These are phyloP conservation scores for Rosa rugosa DNA, from an alignment of 306 rosid genomes.

Conservation along the genomic window DNA sequence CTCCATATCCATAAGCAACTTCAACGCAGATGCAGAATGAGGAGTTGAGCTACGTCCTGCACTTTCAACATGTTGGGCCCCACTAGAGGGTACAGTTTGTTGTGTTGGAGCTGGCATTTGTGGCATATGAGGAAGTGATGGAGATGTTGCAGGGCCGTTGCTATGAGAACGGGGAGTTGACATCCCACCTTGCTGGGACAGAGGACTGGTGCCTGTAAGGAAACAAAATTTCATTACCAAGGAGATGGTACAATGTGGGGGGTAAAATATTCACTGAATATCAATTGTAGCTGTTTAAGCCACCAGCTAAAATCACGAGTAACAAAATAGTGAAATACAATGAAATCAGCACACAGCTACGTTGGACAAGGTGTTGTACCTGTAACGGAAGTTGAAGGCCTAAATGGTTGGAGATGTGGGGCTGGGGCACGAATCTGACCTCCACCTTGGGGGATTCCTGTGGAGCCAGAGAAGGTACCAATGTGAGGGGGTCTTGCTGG, in stretches of 20 bases:
- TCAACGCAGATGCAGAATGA: slow-evolving; percentile 29
- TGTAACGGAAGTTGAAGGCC: slow-evolving; percentile 40
- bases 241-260: background rate
- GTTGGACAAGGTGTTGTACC: background rate
- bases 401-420: slow-evolving; percentile 67
- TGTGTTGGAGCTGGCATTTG: slow-evolving; percentile 21
- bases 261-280: background rate
- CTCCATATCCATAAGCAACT: slow-evolving; percentile 29
- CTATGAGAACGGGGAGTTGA: slow-evolving; percentile 39
- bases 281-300: background rate
- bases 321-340: background rate
- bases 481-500: slow-evolving; percentile 43
- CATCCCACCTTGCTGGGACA: slow-evolving; percentile 29
- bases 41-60: slow-evolving; percentile 26
- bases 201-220: slow-evolving; percentile 9
- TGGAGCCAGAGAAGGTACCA: slow-evolving; percentile 37
- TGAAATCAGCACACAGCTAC: background rate
- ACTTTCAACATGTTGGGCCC: slow-evolving; percentile 24
- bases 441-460: slow-evolving; percentile 41
- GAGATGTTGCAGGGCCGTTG: slow-evolving; percentile 29
- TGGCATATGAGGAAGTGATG: slow-evolving; percentile 31
- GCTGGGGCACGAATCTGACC: slow-evolving; percentile 60
- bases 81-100: slow-evolving; percentile 29
- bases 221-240: background rate
- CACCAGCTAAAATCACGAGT: background rate